phyloP scores from a whole-genome alignment of 345 rosid species.

The Fremontodendron californicum region DNA sequence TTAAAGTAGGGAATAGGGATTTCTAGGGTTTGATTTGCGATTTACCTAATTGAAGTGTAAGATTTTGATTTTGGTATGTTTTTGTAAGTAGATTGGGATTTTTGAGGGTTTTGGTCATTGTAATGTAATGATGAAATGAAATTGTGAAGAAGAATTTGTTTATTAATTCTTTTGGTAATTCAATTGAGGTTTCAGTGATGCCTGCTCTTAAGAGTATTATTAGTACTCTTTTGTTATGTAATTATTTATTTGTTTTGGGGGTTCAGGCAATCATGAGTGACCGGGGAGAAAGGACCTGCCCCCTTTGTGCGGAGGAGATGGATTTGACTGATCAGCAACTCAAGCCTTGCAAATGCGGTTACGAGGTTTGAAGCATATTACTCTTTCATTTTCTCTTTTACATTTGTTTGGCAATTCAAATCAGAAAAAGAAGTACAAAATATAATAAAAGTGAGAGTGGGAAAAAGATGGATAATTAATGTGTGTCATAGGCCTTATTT shows the following conservation, averaged over 20 bases:
- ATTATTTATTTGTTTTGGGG: background rate
- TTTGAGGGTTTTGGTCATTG: slow-evolving; percentile 14
- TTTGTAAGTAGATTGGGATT: background rate
- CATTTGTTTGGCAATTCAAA: background rate
- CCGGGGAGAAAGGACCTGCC: slow-evolving; percentile 79
- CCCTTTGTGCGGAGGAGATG: slow-evolving; percentile 94
- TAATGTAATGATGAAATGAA: background rate
- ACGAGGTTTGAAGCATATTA: slow-evolving; percentile 52
- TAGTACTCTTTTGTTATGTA: background rate
- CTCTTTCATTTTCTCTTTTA: background rate
- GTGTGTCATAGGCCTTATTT: background rate
- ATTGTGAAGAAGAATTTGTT: background rate
- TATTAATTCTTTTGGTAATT: background rate
- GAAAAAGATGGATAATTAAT: background rate
- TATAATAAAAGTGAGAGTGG: background rate
- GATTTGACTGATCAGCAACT: slow-evolving; percentile 89
- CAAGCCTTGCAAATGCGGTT: slow-evolving; percentile 97
- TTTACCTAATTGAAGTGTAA: background rate
- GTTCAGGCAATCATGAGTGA: slow-evolving; percentile 66
- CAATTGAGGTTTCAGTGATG: background rate
- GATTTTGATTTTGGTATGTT: background rate
- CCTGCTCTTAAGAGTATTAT: background rate
- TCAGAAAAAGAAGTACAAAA: background rate
- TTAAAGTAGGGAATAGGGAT: slow-evolving; percentile 4
- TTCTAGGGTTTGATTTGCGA: slow-evolving; percentile 21